Conservation (phyloP, 1,284 basidiomycete genomes). For the Earliella scabrosa region DNA sequence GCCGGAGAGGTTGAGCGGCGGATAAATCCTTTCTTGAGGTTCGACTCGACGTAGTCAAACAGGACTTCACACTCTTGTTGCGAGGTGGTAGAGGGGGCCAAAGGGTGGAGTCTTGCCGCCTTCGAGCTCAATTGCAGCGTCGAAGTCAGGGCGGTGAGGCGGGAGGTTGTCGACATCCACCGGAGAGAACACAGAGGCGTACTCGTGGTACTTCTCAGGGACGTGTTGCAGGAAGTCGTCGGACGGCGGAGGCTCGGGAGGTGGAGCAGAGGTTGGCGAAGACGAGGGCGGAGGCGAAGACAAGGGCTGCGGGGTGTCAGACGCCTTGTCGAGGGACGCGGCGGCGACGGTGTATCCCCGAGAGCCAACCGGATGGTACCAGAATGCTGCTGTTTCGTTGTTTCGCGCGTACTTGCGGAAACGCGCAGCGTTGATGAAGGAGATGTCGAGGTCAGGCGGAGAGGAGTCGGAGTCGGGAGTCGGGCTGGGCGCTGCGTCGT, state of each 20-base stretch:
- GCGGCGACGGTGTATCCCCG: conserved; percentile 29
- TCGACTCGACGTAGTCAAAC: conserved; percentile 35
- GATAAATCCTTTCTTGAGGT: conserved; percentile 33
- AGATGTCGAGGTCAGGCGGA: not conserved
- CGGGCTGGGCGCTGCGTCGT: conserved; percentile 3
- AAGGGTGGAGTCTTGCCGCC: conserved; percentile 11
- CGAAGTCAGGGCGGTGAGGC: conserved; percentile 11
- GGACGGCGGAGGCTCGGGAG: conserved; percentile 1
- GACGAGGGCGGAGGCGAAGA: conserved; percentile 10
- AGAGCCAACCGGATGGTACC: conserved; percentile 33
- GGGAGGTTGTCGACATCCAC: conserved; percentile 18
- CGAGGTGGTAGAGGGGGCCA: conserved; percentile 28
- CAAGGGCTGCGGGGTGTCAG: too few species aligned
- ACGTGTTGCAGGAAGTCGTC: conserved; percentile 4
- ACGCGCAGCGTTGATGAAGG: conserved; percentile 2
- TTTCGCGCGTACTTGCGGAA: conserved; percentile 6
- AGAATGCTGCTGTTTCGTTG: not conserved
- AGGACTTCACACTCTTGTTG: conserved; percentile 29
- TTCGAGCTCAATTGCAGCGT: conserved; percentile 20
- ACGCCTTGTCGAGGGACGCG: not conserved
- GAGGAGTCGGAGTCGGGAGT: not conserved
- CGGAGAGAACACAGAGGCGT: conserved; percentile 9
- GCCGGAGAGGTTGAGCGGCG: conserved; percentile 39
- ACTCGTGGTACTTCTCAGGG: conserved; percentile 15
- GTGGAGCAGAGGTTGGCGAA: not conserved